Percentiles rank a stretch among this genome's conserved stretches.
Evolutionary conservation across 2,329 filamentous ascomycete genomes (phyloP).

Genomic region (Fusarium sp.): DNA sequence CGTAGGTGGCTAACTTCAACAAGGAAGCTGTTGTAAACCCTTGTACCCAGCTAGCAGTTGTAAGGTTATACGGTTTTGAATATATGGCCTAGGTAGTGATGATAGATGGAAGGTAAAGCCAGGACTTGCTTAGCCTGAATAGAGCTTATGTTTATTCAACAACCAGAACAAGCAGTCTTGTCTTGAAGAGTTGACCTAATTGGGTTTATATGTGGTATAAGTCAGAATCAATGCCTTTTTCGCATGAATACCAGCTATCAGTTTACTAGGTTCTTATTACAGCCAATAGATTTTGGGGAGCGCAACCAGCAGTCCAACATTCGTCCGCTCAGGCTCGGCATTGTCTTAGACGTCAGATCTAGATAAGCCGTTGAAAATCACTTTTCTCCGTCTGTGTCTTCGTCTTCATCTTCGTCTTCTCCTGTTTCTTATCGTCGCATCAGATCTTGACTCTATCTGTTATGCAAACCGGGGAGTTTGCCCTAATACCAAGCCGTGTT

Average conservation of each 20-base stretch:
- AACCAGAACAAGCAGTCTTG: background rate
- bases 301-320: background rate
- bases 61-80: background rate
- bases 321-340: conserved; percentile 2
- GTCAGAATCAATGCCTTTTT: background rate
- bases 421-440: conserved; percentile 3
- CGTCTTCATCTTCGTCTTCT: conserved; percentile 6
- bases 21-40: background rate
- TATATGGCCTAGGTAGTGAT: background rate
- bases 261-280: background rate
- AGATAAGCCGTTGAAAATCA: background rate
- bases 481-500: conserved; percentile 7
- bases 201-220: background rate
- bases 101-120: background rate
- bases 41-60: background rate
- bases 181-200: background rate
- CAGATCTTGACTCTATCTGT: conserved; percentile 21
- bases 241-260: background rate
- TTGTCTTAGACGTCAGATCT: background rate
- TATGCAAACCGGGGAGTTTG: conserved; percentile 5
- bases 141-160: background rate
- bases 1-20: background rate
- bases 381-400: background rate
- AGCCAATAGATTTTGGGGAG: background rate
- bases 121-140: background rate